Evolutionary conservation across 176 grass and related monocot species (phyloP), one percentile per base, ranked within the genome.

Genomic region (Pharus latifolius): DNA sequence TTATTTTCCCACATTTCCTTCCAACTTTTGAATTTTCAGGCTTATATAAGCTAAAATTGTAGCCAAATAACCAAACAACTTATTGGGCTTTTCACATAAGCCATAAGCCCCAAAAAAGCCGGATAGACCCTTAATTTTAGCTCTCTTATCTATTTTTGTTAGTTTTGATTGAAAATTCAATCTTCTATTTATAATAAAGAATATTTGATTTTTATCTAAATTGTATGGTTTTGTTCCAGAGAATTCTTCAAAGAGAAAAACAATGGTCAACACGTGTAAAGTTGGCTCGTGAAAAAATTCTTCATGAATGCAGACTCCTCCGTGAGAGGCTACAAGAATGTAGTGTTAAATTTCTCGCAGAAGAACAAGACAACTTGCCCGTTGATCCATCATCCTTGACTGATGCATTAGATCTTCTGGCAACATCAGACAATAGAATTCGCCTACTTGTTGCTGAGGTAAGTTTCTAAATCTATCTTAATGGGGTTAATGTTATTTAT

Each of bases 361-460:
- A 91, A 76, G 84, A 91, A 20, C 72, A 99, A 65, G 73, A 79
- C 16, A 80, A 82, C 18, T 82, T 94, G 70, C 42, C 56, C 67
- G 75, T 83, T 61, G 75, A 88, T 68, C 75, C 75, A 20, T 91
- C 84, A 59, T 99, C 84, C 32, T 76, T 95, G 60, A 80, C 82
- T 70, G 84, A 77, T 81, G 84, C 82, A 42, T 43, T 99, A 59
- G 78, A 86, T 81, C 82, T 94, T 71, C 69, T 99, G 68, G 59
- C 78, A 56, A 84, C 84, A 78, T 99, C 96, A 15, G 87, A 99
- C 57, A 83, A 86, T 70, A 85, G 78, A 79, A 99, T 99, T 50
- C 82, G 55, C 34, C 76, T 88, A 48, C 87, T 99, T 2, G 60
- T 99, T 82, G 96, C 87, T n/a, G 84, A 99, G 96, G 96, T 91